These are phyloP conservation scores for Trichosporon sp. DNA, from an alignment of 1,284 basidiomycete genomes.

Conservation along the genomic window DNA sequence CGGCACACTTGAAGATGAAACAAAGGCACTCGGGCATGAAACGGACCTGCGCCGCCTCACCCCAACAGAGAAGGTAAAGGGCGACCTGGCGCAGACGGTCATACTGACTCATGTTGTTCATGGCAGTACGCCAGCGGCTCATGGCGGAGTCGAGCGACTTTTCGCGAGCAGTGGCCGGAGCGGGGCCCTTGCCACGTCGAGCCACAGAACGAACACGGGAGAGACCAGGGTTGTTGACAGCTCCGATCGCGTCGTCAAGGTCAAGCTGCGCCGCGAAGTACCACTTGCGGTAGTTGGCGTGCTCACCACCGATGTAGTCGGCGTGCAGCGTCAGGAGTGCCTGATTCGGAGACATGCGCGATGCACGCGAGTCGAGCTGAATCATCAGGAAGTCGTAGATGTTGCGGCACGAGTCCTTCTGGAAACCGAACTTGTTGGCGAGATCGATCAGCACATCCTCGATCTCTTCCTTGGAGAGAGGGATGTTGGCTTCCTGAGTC, in stretches of 20 bases:
- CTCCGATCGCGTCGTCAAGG: slow-evolving; percentile 94
- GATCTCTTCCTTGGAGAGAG: slow-evolving; percentile 97
- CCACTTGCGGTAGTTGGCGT: slow-evolving; percentile 98
- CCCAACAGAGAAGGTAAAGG: slow-evolving; percentile 94
- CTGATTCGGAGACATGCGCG: slow-evolving; percentile 96
- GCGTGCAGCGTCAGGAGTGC: slow-evolving; percentile 93
- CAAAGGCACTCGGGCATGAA: slow-evolving; percentile 96
- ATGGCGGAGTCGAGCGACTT: slow-evolving; percentile 87
- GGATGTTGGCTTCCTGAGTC: slow-evolving; percentile 87
- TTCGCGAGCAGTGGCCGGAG: slow-evolving; percentile 62
- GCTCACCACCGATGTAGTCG: slow-evolving; percentile 97
- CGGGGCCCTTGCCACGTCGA: slow-evolving; percentile 57
- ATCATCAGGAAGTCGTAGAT: slow-evolving; percentile 98
- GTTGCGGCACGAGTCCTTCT: slow-evolving; percentile 72
- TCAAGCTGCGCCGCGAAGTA: slow-evolving; percentile 99
- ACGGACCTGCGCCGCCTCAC: slow-evolving; percentile 97
- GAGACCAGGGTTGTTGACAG: slow-evolving; percentile 86
- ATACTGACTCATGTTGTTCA: slow-evolving; percentile 99
- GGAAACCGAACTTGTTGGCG: slow-evolving; percentile 98
- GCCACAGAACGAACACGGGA: slow-evolving; percentile 81
- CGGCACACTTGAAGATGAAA: slow-evolving; percentile 99
- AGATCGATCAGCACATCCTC: slow-evolving; percentile 98
- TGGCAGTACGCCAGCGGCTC: slow-evolving; percentile 93
- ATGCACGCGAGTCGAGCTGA: slow-evolving; percentile 90
- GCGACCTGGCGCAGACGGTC: slow-evolving; percentile 96